Evolutionary conservation across 345 rosid species (phyloP).

Genomic region (Gossypium thurberi): DNA sequence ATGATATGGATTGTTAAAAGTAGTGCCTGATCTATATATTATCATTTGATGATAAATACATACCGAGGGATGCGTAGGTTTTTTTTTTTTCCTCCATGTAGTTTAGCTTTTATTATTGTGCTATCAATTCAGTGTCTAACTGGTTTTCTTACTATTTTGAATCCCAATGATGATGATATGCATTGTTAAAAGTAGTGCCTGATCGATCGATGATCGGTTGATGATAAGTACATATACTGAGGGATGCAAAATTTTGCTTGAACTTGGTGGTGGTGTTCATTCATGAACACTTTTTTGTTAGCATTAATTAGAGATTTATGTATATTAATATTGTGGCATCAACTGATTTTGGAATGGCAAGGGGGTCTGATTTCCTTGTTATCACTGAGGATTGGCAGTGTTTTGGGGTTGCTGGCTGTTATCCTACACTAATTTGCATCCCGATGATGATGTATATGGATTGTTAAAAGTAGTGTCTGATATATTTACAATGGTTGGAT

Average conservation of each 20-base stretch:
- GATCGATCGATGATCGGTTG: neutral
- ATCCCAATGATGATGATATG: neutral
- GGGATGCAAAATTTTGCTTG: neutral
- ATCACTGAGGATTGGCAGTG: neutral
- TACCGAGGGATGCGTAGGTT: neutral
- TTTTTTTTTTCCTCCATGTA: neutral
- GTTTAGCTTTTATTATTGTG: too few relatives aligned
- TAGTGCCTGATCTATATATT: neutral
- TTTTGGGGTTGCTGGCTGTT: neutral
- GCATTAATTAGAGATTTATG: neutral
- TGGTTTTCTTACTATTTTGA: neutral
- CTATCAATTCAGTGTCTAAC: too few relatives aligned
- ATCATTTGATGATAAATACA: neutral
- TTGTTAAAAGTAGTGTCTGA: neutral
- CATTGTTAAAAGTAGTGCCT: constrained; percentile 14
- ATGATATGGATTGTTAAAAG: neutral
- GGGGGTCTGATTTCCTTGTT: neutral
- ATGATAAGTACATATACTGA: neutral
- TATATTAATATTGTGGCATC: neutral
- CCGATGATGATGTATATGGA: neutral
- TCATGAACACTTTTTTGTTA: neutral
- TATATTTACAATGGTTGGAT: neutral
- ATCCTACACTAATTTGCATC: neutral
- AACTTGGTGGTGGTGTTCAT: neutral
- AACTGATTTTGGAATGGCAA: neutral